These are phyloP conservation scores for Polygonum maritimum DNA, from an alignment of 148 eudicot species.

Conservation along the genomic window DNA sequence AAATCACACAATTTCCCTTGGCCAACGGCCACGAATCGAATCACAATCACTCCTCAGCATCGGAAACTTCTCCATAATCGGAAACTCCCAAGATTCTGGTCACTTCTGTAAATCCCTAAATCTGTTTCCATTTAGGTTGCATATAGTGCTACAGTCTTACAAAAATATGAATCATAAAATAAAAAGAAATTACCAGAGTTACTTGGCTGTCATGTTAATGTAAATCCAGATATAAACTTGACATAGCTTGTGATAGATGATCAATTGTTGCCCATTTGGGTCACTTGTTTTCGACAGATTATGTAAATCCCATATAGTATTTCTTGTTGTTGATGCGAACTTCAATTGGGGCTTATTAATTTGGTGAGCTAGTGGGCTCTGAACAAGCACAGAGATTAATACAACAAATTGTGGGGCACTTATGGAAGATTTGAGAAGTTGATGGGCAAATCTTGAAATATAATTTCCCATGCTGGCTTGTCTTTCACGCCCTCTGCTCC, in stretches of 20 bases:
- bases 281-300: background rate
- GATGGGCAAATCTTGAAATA: slow-evolving; percentile 5
- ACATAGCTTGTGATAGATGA: background rate
- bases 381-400: slow-evolving; percentile 5
- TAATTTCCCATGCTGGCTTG: slow-evolving; percentile 4
- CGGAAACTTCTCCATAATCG: background rate
- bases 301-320: background rate
- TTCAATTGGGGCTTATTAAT: background rate
- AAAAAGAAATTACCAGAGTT: background rate
- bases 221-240: background rate
- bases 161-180: background rate
- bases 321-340: background rate
- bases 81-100: background rate
- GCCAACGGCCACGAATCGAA: background rate
- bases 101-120: background rate
- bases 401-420: background rate
- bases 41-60: background rate
- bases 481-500: slow-evolving; percentile 5
- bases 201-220: background rate
- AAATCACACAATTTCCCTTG: slow-evolving; percentile 33
- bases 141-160: background rate
- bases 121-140: background rate
- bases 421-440: background rate
- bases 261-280: background rate
- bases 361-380: background rate